Evolutionary conservation across 1,284 basidiomycete genomes (phyloP).

Genomic region (Tilletia setariae): DNA sequence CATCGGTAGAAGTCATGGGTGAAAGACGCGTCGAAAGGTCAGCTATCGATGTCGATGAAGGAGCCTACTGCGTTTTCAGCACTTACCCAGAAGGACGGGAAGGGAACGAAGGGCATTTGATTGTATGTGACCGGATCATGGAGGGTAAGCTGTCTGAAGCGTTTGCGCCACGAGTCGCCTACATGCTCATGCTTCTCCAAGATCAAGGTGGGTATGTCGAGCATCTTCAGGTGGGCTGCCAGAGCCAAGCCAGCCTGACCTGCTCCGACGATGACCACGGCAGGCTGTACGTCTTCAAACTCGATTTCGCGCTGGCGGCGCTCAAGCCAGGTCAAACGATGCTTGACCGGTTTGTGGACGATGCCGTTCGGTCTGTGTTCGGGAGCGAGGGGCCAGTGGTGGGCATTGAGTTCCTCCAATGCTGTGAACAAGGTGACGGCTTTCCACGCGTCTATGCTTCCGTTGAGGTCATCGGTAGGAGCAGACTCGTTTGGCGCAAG

Average conservation of each 20-base stretch:
- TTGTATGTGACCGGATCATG: constrained; percentile 40
- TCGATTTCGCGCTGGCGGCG: constrained; percentile 11
- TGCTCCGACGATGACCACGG: constrained; percentile 58
- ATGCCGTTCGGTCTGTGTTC: constrained; percentile 9
- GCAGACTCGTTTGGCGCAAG: not conserved
- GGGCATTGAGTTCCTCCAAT: constrained; percentile 15
- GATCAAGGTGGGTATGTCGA: constrained; percentile 62
- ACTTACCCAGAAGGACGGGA: constrained; percentile 24
- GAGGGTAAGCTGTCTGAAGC: constrained; percentile 43
- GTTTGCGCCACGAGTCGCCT: constrained; percentile 62
- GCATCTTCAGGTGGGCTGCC: constrained; percentile 63
- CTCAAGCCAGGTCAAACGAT: constrained; percentile 11
- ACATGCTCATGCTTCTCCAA: constrained; percentile 62
- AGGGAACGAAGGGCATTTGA: constrained; percentile 17
- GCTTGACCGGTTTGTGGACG: constrained; percentile 16
- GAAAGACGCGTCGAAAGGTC: not conserved
- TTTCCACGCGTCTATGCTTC: not conserved
- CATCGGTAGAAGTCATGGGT: too few relatives aligned
- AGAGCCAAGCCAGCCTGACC: constrained; percentile 67
- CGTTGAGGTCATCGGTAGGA: not conserved
- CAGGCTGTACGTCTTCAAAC: constrained; percentile 11
- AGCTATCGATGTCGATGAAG: not conserved
- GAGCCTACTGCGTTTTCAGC: not conserved
- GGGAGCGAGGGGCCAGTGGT: constrained; percentile 6
- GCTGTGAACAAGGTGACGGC: constrained; percentile 14